phyloP scores from a whole-genome alignment of 164 flowering plant species.

The Berberis vulgaris region DNA sequence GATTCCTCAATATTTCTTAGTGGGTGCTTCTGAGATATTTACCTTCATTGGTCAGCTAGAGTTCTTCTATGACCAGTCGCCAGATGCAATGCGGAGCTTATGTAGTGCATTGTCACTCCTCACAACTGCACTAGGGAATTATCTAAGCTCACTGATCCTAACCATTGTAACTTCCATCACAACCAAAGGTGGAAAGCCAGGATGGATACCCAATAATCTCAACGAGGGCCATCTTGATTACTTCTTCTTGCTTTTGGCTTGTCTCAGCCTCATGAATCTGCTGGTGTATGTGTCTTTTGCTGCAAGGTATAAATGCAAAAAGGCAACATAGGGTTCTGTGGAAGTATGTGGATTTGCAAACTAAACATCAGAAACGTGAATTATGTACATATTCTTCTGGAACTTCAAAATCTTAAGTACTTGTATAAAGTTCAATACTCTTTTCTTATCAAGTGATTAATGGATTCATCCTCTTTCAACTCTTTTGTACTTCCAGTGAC shows the following conservation, averaged over 20 bases:
- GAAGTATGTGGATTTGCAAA: background rate
- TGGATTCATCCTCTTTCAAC: too few species aligned
- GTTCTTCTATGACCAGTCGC: constrained; percentile 78
- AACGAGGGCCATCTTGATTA: constrained; percentile 69
- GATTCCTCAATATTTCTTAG: constrained; percentile 65
- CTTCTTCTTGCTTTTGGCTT: constrained; percentile 67
- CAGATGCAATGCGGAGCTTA: constrained; percentile 73
- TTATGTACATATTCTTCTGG: constrained; percentile 7
- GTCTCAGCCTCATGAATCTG: constrained; percentile 50
- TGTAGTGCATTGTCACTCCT: constrained; percentile 55
- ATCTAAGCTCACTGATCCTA: constrained; percentile 55
- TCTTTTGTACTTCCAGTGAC: too few species aligned
- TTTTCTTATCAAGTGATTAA: too few species aligned
- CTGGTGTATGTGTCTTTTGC: constrained; percentile 43
- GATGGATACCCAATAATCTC: constrained; percentile 69
- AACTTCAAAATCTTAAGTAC: background rate
- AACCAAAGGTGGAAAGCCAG: constrained; percentile 39
- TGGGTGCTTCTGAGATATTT: constrained; percentile 63
- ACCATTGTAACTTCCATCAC: constrained; percentile 47
- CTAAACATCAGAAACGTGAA: background rate
- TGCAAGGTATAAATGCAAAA: constrained; percentile 40
- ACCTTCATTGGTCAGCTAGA: constrained; percentile 65
- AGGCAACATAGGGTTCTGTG: constrained; percentile 20
- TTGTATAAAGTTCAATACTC: background rate
- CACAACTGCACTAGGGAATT: constrained; percentile 52